These are phyloP conservation scores for Mucor lusitanicus DNA, from an alignment of 371 early-diverging fungal genomes.

Conservation along the genomic window DNA sequence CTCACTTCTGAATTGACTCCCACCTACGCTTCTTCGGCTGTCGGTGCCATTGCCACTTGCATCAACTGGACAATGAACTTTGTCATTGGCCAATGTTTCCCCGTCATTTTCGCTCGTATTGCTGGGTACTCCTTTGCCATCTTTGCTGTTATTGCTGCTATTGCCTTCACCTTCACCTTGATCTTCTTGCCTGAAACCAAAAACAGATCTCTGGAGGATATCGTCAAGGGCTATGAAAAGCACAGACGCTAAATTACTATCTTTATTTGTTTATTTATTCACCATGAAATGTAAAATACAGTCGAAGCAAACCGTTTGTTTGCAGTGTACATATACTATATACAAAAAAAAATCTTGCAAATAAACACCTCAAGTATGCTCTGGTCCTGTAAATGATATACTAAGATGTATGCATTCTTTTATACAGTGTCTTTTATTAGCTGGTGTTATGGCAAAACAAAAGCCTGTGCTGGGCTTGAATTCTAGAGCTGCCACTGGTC, in stretches of 20 bases:
- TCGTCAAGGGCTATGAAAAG: slow-evolving; percentile 20
- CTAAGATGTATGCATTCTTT: too few relatives aligned
- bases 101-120: slow-evolving; percentile 16
- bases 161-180: slow-evolving; percentile 29
- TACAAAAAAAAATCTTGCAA: too few relatives aligned
- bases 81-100: slow-evolving; percentile 28
- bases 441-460: too few relatives aligned
- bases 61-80: slow-evolving; percentile 61
- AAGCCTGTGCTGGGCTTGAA: too few relatives aligned
- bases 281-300: not conserved
- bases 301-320: too few relatives aligned
- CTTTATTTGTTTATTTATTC: not conserved
- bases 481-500: too few relatives aligned
- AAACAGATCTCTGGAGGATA: slow-evolving; percentile 66
- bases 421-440: too few relatives aligned
- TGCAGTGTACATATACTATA: too few relatives aligned
- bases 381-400: too few relatives aligned
- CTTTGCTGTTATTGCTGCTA: slow-evolving; percentile 26
- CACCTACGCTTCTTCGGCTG: slow-evolving; percentile 61
- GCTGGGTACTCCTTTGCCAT: slow-evolving; percentile 24
- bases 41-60: slow-evolving; percentile 54
- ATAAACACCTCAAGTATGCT: too few relatives aligned
- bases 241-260: not conserved
- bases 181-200: slow-evolving; percentile 82
- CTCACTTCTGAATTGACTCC: slow-evolving; percentile 74